Base-by-base conservation (phyloP, 768 basidiomycete genomes). In the Dentipellis fragilis region DNA sequence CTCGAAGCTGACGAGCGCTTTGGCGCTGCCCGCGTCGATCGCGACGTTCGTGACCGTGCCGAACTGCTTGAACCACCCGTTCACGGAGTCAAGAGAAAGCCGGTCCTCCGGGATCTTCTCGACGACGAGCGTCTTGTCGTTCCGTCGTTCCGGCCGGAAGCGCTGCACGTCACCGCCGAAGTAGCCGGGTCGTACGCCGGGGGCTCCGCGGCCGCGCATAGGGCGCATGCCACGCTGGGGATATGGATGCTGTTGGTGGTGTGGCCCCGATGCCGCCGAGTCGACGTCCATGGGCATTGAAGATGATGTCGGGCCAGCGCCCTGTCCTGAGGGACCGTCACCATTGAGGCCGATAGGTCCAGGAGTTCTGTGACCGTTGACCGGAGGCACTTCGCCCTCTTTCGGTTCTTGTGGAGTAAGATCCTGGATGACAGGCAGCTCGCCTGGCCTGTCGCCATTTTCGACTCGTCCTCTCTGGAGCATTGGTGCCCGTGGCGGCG, bases 31-130 rank as follows among this genome's bases (percentile, higher is more conserved):
- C n/a, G 72, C 71, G 66, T 97, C 93, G 51, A 96, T 81, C 6
- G 90, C 91, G 51, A 96, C 89, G 60, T 93, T 92, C 11, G 92
- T 93, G 58, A 97, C 90, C 2, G 82, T 86, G 9, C 94, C 94
- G 61, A 95, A 97, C 59, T 84, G 81, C 68, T 87, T 86, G 74
- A 98, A 97, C 85, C 92, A 93, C 17, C 75, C 80, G 63, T 87
- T 89, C 54, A 98, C 85, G 5, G 81, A 73, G 51, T 84, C 85
- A 12, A 92, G 79, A 12, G 80, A 80, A 40, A 95, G 77, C 60
- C 87, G 84, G 58, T 90, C 85, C 51, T 84, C 80, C 0, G 94
- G 94, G 55, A 97, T 94, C 72, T 93, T 93, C 70, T 96, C 92
- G 37, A 98, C 87, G 12, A 96, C 91, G 19, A 98, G 76, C 0